Evolutionary conservation across 116 monocot genomes (phyloP).

Genomic region (Cymodocea nodosa): DNA sequence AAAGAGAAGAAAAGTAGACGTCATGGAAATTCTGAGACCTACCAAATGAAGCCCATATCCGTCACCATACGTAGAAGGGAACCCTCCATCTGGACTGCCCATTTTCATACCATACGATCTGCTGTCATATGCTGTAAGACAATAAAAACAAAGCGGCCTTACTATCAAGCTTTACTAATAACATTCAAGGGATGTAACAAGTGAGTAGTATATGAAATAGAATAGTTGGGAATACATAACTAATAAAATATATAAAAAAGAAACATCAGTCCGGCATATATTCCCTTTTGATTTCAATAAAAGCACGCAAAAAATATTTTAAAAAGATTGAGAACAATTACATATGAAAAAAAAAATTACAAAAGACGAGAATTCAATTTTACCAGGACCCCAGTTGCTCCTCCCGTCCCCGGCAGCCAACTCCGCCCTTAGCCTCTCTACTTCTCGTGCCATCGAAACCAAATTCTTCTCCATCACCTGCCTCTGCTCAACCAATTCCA

Average conservation of each 20-base stretch:
- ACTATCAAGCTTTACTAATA: neutral
- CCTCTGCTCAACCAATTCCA: slow-evolving; percentile 71
- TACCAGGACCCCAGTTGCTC: slow-evolving; percentile 44
- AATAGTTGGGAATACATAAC: neutral
- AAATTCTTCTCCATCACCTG: slow-evolving; percentile 88
- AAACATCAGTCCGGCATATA: neutral
- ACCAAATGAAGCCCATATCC: slow-evolving; percentile 36
- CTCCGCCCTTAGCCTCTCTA: slow-evolving; percentile 69
- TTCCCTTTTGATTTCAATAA: neutral
- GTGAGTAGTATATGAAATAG: neutral
- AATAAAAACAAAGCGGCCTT: neutral
- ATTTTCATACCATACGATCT: slow-evolving; percentile 2
- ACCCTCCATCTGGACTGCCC: slow-evolving; percentile 38
- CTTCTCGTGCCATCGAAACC: slow-evolving; percentile 84
- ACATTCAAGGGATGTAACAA: too few relatives aligned
- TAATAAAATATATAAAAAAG: neutral
- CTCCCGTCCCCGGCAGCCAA: slow-evolving; percentile 41
- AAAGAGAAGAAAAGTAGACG: neutral
- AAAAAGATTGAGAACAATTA: too few relatives aligned
- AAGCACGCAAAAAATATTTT: neutral
- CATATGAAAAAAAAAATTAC: neutral
- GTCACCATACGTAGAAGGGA: slow-evolving; percentile 38
- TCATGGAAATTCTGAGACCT: slow-evolving; percentile 1
- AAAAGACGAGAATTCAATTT: slow-evolving; percentile 10
- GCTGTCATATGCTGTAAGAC: slow-evolving; percentile 1